Percentiles rank a stretch among this genome's conserved stretches.
phyloP scores from a whole-genome alignment of 1,139 yeast species.

The Candida sojae region DNA sequence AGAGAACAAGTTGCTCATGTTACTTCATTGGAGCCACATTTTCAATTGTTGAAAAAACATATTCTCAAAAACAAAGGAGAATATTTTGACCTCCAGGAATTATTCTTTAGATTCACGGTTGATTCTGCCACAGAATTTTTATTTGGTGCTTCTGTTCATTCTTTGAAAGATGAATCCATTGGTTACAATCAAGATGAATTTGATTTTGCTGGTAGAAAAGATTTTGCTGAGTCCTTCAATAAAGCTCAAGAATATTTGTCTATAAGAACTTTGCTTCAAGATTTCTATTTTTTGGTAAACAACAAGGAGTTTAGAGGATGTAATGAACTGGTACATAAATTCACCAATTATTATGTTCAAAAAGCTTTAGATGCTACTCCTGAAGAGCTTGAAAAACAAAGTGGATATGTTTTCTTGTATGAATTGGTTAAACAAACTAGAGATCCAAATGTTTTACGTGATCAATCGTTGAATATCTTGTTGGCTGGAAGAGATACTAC shows the following conservation, averaged over 20 bases:
- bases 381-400: constrained; percentile 28
- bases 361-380: constrained; percentile 29
- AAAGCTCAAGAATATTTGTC: constrained; percentile 30
- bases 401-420: constrained; percentile 41
- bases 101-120: constrained; percentile 37
- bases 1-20: constrained; percentile 54
- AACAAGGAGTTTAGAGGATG: constrained; percentile 22
- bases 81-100: constrained; percentile 36
- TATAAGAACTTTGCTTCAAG: constrained; percentile 30
- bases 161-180: constrained; percentile 31
- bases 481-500: constrained; percentile 52
- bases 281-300: constrained; percentile 26
- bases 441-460: constrained; percentile 42
- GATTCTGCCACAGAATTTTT: constrained; percentile 46
- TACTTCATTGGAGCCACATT: constrained; percentile 43
- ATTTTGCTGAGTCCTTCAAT: constrained; percentile 33
- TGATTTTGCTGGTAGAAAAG: constrained; percentile 19
- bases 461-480: constrained; percentile 46
- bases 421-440: constrained; percentile 48
- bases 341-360: constrained; percentile 29
- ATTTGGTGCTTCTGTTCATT: constrained; percentile 37
- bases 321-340: constrained; percentile 27
- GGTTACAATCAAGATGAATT: constrained; percentile 20
- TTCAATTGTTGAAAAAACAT: constrained; percentile 36
- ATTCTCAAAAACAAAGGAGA: constrained; percentile 25